A percentile compares a stretch with the other conserved stretches of the same genome.
phyloP scores from a whole-genome alignment of 179 eudicot species.

The Corrigiola litoralis region DNA sequence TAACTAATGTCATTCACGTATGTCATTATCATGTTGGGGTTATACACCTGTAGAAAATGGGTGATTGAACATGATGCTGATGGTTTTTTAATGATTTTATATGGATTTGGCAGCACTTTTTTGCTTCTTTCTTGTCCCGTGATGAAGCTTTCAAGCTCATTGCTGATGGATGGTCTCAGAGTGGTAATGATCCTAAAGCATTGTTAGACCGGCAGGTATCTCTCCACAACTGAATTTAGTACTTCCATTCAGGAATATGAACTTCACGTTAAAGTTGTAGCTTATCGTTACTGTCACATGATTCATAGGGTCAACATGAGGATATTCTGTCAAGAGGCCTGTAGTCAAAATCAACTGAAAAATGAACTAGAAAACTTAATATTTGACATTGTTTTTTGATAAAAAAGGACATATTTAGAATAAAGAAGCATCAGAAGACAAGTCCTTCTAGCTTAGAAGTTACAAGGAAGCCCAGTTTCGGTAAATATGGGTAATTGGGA shows the following conservation, averaged over 20 bases:
- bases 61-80: neutral
- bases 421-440: too few relatives aligned
- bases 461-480: too few relatives aligned
- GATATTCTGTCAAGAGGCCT: neutral
- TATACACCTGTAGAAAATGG: neutral
- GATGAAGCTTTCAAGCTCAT: constrained; percentile 94
- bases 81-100: constrained; percentile 3
- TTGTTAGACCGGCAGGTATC: constrained; percentile 55
- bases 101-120: constrained; percentile 63
- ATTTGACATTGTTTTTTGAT: too few relatives aligned
- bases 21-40: constrained; percentile 3
- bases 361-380: neutral
- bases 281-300: neutral
- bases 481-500: too few relatives aligned
- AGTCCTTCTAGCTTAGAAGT: too few relatives aligned
- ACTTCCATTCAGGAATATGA: constrained; percentile 1
- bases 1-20: constrained; percentile 13
- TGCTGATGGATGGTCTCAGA: constrained; percentile 65
- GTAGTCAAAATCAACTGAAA: neutral
- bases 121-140: constrained; percentile 91
- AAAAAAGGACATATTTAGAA: too few relatives aligned
- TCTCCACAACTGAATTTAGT: constrained; percentile 3
- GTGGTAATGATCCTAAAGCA: constrained; percentile 38
- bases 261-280: neutral
- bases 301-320: neutral